Evolutionary conservation across 2,329 filamentous ascomycete species (phyloP).

Genomic region (Cordyceps tenuipes): DNA sequence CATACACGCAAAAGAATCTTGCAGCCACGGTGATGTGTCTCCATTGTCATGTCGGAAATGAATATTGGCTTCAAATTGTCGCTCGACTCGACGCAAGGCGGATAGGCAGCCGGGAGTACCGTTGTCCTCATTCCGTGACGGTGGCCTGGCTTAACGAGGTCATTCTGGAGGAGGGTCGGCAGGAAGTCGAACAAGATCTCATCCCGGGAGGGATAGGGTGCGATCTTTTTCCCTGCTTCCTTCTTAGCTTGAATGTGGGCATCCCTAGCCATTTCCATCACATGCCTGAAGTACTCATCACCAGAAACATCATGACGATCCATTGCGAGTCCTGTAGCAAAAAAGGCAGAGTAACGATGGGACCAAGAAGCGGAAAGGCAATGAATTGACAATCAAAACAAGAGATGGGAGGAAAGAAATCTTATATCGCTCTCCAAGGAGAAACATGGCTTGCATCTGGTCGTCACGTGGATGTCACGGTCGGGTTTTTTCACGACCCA

Average conservation of each 20-base stretch:
- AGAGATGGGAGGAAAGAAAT: background rate
- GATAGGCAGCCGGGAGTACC: background rate
- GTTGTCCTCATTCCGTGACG: too few relatives aligned
- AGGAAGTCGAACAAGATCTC: background rate
- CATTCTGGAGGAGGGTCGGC: background rate
- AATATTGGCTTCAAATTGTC: background rate
- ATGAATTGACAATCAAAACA: background rate
- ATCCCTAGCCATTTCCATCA: background rate
- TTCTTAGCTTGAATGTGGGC: background rate
- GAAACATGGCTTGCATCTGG: background rate
- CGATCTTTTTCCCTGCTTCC: background rate
- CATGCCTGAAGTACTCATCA: too few relatives aligned
- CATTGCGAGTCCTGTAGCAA: background rate
- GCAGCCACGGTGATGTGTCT: background rate
- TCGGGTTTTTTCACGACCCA: too few relatives aligned
- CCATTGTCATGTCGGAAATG: background rate
- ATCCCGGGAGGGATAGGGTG: background rate
- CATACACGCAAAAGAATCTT: background rate
- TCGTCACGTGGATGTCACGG: too few relatives aligned
- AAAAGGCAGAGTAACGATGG: background rate
- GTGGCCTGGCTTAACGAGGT: accelerated
- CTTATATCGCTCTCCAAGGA: background rate
- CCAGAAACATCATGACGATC: background rate
- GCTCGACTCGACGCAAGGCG: background rate
- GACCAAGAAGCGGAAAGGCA: background rate